Percentiles rank a stretch among this genome's conserved stretches.
Conservation (phyloP, 352 stramenopile genomes). For the Peronosclerospora sorghi region DNA sequence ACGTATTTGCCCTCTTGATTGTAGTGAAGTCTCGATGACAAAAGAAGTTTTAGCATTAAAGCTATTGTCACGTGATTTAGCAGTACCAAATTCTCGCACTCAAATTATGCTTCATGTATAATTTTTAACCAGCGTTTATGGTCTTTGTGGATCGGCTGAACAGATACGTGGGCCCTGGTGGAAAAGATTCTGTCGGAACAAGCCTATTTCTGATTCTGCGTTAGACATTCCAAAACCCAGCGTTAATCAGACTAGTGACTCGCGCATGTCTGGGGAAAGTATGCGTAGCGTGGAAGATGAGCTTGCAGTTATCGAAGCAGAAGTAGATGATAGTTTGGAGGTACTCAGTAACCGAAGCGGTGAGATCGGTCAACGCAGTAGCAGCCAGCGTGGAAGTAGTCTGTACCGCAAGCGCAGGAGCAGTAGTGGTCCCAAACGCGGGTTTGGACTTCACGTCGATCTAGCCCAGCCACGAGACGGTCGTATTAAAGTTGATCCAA, state of each 20-base stretch:
- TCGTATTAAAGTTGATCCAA: conserved; percentile 6
- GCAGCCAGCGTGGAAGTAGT: conserved; percentile 24
- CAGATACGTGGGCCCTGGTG: conserved; percentile 24
- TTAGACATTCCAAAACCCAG: conserved; percentile 25
- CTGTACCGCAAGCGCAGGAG: conserved; percentile 19
- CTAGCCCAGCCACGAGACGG: conserved; percentile 22
- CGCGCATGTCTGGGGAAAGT: conserved; percentile 37
- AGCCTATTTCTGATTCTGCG: conserved; percentile 3
- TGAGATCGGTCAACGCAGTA: conserved; percentile 34
- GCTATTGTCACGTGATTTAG: conserved; percentile 1
- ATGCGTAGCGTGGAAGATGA: conserved; percentile 57
- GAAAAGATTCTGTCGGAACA: conserved; percentile 18
- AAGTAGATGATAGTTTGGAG: conserved; percentile 72
- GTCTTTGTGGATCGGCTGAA: conserved; percentile 2
- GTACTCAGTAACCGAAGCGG: conserved; percentile 62
- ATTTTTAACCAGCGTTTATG: conserved; percentile 7
- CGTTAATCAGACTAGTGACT: conserved; percentile 44
- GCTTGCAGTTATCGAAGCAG: conserved; percentile 54
- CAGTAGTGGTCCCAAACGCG: conserved; percentile 21
- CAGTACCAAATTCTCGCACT: not conserved
- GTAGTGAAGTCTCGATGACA: conserved; percentile 3
- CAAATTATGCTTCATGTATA: not conserved
- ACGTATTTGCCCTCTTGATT: conserved; percentile 57
- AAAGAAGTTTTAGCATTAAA: conserved; percentile 12
- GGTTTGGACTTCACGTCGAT: conserved; percentile 57